Evolutionary conservation across 257 asterid species (phyloP).

Genomic region (Solanum dulcamara): DNA sequence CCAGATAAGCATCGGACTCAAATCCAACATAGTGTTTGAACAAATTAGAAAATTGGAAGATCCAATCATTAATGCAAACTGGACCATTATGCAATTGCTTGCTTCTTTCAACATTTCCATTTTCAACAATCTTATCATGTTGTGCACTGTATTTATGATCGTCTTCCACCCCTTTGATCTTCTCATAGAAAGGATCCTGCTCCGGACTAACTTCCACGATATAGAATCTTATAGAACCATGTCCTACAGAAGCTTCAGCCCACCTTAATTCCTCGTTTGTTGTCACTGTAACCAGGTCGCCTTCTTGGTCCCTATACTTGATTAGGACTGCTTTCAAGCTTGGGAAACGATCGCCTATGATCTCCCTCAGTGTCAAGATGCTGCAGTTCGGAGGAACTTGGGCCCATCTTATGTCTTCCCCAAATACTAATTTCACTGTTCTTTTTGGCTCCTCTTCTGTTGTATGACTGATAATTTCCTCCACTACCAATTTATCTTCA

Average conservation of each 20-base stretch:
- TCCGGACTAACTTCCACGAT: slow-evolving; percentile 56
- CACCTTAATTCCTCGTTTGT: slow-evolving; percentile 65
- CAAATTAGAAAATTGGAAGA: slow-evolving; percentile 57
- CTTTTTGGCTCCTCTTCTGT: slow-evolving; percentile 32
- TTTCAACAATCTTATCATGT: slow-evolving; percentile 7
- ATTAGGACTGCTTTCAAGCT: slow-evolving; percentile 41
- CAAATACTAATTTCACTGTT: slow-evolving; percentile 56
- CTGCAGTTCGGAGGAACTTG: slow-evolving; percentile 54
- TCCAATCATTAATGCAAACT: slow-evolving; percentile 65
- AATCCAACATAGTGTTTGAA: slow-evolving; percentile 66
- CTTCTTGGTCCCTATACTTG: slow-evolving; percentile 81
- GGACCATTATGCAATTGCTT: slow-evolving; percentile 24
- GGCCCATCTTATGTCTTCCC: slow-evolving; percentile 88
- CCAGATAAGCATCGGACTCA: slow-evolving; percentile 60
- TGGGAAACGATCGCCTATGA: slow-evolving; percentile 48
- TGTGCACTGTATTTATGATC: slow-evolving; percentile 2
- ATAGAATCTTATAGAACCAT: slow-evolving; percentile 52
- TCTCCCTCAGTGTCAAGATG: slow-evolving; percentile 45
- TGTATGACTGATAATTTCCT: slow-evolving; percentile 28
- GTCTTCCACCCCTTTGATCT: slow-evolving; percentile 14
- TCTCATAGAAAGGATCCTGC: slow-evolving; percentile 50
- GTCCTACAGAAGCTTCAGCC: slow-evolving; percentile 65
- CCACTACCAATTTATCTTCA: slow-evolving; percentile 49
- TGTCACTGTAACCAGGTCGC: slow-evolving; percentile 80
- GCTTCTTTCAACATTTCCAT: slow-evolving; percentile 22